Evolutionary conservation across 2,329 filamentous ascomycete genomes (phyloP).

Genomic region (Aspergillus chevalieri): DNA sequence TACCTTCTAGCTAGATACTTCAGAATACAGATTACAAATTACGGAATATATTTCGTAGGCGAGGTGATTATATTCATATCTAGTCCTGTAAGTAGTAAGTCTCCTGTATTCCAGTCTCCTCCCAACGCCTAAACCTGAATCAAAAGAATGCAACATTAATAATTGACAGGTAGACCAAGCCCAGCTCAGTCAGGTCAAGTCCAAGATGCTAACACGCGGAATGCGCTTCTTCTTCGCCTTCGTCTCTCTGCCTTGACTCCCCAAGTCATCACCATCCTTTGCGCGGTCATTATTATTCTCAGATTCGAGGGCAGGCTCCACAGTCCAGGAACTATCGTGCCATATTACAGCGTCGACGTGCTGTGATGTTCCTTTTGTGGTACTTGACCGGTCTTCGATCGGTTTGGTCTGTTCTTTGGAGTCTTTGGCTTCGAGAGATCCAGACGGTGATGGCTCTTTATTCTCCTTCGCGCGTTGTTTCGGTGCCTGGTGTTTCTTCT

Average conservation of each 20-base stretch:
- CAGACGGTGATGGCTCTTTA: background rate
- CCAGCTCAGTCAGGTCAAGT: constrained; percentile 15
- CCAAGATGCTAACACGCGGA: constrained; percentile 29
- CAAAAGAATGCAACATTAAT: background rate
- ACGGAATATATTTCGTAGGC: too few species aligned
- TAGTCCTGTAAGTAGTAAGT: too few species aligned
- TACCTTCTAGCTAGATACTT: too few species aligned
- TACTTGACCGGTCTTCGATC: background rate
- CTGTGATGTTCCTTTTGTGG: background rate
- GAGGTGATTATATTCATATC: too few species aligned
- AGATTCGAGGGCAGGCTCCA: background rate
- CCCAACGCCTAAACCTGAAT: too few species aligned
- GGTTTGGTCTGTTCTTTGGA: background rate
- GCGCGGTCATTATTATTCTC: background rate
- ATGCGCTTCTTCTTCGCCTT: constrained; percentile 23
- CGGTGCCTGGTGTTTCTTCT: background rate
- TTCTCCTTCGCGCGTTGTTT: background rate
- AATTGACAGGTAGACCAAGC: background rate
- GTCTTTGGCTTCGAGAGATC: background rate
- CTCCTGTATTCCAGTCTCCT: too few species aligned
- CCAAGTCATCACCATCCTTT: too few species aligned
- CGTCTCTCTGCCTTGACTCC: background rate
- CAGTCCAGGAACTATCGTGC: background rate
- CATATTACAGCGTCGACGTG: background rate
- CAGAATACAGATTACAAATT: too few species aligned